These are phyloP conservation scores for Yamadazyma atlantica DNA, from an alignment of 1,139 yeast species.

Conservation along the genomic window DNA sequence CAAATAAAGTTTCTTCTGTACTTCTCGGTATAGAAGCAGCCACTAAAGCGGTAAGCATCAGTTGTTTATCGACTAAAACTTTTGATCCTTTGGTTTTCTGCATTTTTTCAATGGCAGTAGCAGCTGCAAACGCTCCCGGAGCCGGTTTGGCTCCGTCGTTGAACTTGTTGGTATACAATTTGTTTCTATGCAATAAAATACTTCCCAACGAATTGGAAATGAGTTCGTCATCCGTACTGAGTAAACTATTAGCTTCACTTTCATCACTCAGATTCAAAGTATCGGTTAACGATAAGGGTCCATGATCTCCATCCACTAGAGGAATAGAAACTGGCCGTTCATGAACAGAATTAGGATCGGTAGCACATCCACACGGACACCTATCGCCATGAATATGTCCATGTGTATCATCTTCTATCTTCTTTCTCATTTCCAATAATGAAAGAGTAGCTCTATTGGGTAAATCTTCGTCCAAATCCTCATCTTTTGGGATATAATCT, in stretches of 20 bases:
- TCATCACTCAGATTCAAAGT: constrained; percentile 49
- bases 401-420: constrained; percentile 4
- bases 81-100: constrained; percentile 32
- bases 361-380: constrained; percentile 55
- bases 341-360: constrained; percentile 52
- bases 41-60: constrained; percentile 60
- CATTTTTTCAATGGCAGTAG: constrained; percentile 62
- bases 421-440: neutral
- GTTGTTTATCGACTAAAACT: constrained; percentile 36
- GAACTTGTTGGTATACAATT: constrained; percentile 17
- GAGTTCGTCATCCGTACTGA: constrained; percentile 30
- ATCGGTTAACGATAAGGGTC: constrained; percentile 31
- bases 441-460: constrained; percentile 3
- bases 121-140: constrained; percentile 76
- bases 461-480: constrained; percentile 1
- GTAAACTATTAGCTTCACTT: constrained; percentile 35
- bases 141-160: constrained; percentile 61
- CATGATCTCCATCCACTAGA: constrained; percentile 43
- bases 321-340: constrained; percentile 62
- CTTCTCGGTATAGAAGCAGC: constrained; percentile 75
- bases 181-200: constrained; percentile 18
- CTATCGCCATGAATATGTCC: constrained; percentile 45
- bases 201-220: constrained; percentile 16
- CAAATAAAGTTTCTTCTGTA: constrained; percentile 73
- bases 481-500: neutral